A percentile compares a stretch with the other conserved stretches of the same genome.
Conservation (phyloP, 768 basidiomycete species). For the Pleurotus platypus region DNA sequence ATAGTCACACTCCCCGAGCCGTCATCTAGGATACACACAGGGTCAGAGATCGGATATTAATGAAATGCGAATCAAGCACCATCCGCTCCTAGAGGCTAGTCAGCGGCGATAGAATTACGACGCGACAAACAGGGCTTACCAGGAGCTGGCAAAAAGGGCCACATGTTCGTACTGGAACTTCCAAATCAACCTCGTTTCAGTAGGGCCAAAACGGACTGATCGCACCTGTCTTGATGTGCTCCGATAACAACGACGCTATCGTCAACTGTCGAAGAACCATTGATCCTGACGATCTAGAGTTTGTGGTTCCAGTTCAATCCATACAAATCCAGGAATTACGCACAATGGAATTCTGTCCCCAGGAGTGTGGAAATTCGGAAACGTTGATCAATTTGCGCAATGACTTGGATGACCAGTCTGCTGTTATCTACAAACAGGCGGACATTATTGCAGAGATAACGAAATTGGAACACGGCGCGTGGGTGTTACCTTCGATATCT, state of each 20-base stretch:
- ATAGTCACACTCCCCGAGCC: conserved; percentile 81
- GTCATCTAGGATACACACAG: conserved; percentile 39
- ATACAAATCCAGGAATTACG: conserved; percentile 17
- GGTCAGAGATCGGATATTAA: conserved; percentile 9
- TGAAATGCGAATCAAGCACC: conserved; percentile 27
- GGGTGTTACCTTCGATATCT: conserved; percentile 54
- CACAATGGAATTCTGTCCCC: conserved; percentile 84
- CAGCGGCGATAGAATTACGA: conserved; percentile 19
- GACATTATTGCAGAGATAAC: background rate
- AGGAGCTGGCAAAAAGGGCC: conserved; percentile 76
- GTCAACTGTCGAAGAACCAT: conserved; percentile 61
- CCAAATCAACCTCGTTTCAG: conserved; percentile 11
- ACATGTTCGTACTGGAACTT: conserved; percentile 58
- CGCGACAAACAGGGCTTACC: conserved; percentile 38
- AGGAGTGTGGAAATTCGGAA: conserved; percentile 71
- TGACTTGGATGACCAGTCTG: conserved; percentile 51
- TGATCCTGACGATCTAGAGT: conserved; percentile 70
- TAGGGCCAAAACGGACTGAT: conserved; percentile 3
- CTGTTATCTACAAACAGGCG: conserved; percentile 50
- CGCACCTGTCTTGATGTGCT: conserved; percentile 81
- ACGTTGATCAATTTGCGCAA: conserved; percentile 58
- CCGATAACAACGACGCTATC: conserved; percentile 65
- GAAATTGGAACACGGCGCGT: background rate
- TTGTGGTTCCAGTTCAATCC: conserved; percentile 11
- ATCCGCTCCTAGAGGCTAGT: conserved; percentile 40